A percentile compares a stretch with the other conserved stretches of the same genome.
Conservation (phyloP, 805 yeast genomes). For the Danielia reshetovae region DNA sequence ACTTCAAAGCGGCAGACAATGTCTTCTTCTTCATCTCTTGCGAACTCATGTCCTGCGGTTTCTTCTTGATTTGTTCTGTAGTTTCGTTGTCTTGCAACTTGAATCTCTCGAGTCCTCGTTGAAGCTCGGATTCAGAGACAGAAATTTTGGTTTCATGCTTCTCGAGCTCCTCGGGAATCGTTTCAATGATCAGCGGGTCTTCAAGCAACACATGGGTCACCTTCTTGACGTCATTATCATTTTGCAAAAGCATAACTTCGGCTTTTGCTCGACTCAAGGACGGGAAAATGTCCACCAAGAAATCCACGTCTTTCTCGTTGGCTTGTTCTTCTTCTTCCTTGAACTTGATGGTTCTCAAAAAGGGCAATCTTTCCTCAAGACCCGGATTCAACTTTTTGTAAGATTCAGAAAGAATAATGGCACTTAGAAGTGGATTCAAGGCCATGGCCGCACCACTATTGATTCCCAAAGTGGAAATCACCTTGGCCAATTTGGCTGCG, state of each 20-base stretch:
- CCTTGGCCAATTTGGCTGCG: constrained; percentile 36
- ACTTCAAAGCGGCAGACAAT: constrained; percentile 53
- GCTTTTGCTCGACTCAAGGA: constrained; percentile 47
- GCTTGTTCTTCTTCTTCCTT: constrained; percentile 8
- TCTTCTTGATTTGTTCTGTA: constrained; percentile 10
- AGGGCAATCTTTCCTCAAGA: constrained; percentile 47
- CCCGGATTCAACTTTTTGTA: constrained; percentile 49
- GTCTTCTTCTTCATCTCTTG: constrained; percentile 55
- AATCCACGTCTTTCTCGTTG: constrained; percentile 34
- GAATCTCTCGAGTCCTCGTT: constrained; percentile 12
- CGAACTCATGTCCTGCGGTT: constrained; percentile 9
- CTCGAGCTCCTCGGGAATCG: constrained; percentile 16
- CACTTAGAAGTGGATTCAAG: constrained; percentile 52
- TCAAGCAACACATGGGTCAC: constrained; percentile 62
- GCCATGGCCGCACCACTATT: constrained; percentile 39
- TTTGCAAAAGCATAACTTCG: constrained; percentile 42
- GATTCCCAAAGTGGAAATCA: constrained; percentile 41
- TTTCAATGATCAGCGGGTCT: constrained; percentile 43
- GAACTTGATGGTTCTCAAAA: constrained; percentile 26
- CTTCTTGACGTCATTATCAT: constrained; percentile 50
- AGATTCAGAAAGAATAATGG: constrained; percentile 46
- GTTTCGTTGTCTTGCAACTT: constrained; percentile 22
- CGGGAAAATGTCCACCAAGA: constrained; percentile 64
- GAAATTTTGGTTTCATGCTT: too few species aligned
- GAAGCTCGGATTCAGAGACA: constrained; percentile 7